Evolutionary conservation across 2,329 filamentous ascomycete genomes (phyloP), one percentile per base, ranked within the genome.

Genomic region (Elsinoe fawcettii): DNA sequence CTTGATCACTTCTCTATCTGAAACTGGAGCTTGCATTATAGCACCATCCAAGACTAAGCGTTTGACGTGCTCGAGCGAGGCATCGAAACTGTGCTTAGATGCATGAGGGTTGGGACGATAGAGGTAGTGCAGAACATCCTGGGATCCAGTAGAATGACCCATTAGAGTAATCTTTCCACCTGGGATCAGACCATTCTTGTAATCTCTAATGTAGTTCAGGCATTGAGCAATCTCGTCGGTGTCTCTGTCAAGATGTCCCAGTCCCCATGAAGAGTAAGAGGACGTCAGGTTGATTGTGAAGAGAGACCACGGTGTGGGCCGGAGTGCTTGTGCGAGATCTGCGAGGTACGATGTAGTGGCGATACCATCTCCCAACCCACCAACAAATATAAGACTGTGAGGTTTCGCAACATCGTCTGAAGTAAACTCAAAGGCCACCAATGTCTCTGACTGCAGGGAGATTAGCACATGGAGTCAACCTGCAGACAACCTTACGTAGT

Each of bases 181-280:
- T 30, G 27, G 9, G 9, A 5, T 9, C 27, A 30, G 5, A 30
- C 9, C 5, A 30, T 5, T 9, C 27, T 30, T 30, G 27, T 30
- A 30, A 9, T 30, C 27, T 30, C 9, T 30, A 9, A 30, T 30
- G 27, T 30, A 30, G 27, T 9, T 30, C 5, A 30, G 27, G 9
- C 27, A 30, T 30, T 30, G 27, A 9, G 27, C 27, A 5, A 30
- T 66, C 60, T 71, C 70, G 55, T 71, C 65, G 7, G 67, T 70
- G 57, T 72, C 70, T 59, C 69, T 63, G 57, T 71, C 70, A 6
- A 72, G 67, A 60, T 70, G 67, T 16, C 68, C 68, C 1, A 70
- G 62, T n/a, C 70, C 69, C 69, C 70, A 72, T 56, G 68, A 62
- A 54, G 65, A 62, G 55, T 70, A 67, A 16, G 63, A 63, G 1